Conservation (phyloP, 2,329 filamentous ascomycete genomes). For the Chrysosporium keratinophilum region DNA sequence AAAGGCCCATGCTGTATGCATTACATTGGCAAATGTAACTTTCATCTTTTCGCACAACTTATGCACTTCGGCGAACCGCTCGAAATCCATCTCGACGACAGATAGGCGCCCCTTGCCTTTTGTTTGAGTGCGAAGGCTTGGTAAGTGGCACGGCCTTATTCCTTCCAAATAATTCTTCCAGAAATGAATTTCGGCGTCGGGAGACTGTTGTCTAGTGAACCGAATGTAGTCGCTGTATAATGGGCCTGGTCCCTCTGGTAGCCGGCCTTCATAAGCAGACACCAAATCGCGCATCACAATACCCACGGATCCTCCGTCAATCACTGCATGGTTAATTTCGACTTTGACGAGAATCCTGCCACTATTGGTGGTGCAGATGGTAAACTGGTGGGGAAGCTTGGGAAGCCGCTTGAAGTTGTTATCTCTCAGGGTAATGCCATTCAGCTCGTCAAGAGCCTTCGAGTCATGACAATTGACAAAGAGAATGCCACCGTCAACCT, state of each 20-base stretch:
- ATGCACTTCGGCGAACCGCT: constrained; percentile 11
- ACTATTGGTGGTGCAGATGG: constrained; percentile 26
- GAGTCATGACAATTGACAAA: constrained; percentile 16
- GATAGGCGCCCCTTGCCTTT: constrained; percentile 4
- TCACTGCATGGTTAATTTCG: constrained; percentile 39
- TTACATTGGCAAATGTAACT: constrained; percentile 21
- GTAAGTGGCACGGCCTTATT: constrained; percentile 19
- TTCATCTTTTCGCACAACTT: constrained; percentile 13
- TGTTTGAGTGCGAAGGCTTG: constrained; percentile 2
- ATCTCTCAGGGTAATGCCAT: constrained; percentile 10
- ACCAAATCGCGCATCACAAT: constrained; percentile 35
- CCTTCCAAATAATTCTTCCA: constrained; percentile 23
- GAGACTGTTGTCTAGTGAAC: constrained; percentile 12
- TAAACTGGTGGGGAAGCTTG: constrained; percentile 32
- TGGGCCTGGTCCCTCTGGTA: constrained; percentile 11
- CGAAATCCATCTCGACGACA: constrained; percentile 10
- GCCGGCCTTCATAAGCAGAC: constrained; percentile 25
- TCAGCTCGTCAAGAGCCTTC: constrained; percentile 11
- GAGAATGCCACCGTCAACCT: constrained; percentile 21
- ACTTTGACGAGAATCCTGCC: constrained; percentile 31
- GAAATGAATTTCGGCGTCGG: constrained; percentile 17
- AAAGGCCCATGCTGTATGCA: constrained; percentile 23
- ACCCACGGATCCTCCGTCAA: constrained; percentile 37
- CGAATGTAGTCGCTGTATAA: constrained; percentile 17
- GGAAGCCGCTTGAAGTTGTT: constrained; percentile 10